Conservation (phyloP, 306 rosid species). For the Amphicarpaea edgeworthii region DNA sequence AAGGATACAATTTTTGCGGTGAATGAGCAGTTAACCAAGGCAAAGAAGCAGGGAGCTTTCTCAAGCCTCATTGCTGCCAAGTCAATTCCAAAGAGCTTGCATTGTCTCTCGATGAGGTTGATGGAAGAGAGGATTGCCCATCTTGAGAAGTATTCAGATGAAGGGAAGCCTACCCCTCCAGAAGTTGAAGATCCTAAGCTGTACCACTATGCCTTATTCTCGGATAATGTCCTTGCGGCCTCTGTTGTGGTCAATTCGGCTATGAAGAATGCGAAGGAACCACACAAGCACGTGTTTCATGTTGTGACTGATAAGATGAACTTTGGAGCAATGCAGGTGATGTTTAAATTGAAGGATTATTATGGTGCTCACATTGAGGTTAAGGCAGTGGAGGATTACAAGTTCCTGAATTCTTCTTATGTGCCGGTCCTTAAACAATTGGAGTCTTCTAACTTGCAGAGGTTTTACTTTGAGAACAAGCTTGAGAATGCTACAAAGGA, state of each 20-base stretch:
- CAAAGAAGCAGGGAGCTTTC: slow-evolving; percentile 96
- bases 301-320: slow-evolving; percentile 92
- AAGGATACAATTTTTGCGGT: slow-evolving; percentile 89
- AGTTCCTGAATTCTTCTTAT: slow-evolving; percentile 80
- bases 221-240: slow-evolving; percentile 81
- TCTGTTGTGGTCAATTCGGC: slow-evolving; percentile 90
- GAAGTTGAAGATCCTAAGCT: slow-evolving; percentile 76
- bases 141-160: slow-evolving; percentile 68
- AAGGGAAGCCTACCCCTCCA: slow-evolving; percentile 63
- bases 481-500: slow-evolving; percentile 89
- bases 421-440: slow-evolving; percentile 81
- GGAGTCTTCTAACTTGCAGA: slow-evolving; percentile 73
- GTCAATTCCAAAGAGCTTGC: slow-evolving; percentile 81
- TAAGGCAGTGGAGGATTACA: slow-evolving; percentile 87
- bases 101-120: slow-evolving; percentile 77
- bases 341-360: slow-evolving; percentile 77
- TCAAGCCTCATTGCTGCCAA: slow-evolving; percentile 89
- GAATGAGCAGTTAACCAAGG: slow-evolving; percentile 84
- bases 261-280: slow-evolving; percentile 76
- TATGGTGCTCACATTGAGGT: slow-evolving; percentile 80
- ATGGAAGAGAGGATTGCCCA: slow-evolving; percentile 80
- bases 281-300: slow-evolving; percentile 85
- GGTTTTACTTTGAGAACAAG: slow-evolving; percentile 82
- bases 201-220: slow-evolving; percentile 84
- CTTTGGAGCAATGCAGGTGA: slow-evolving; percentile 91